phyloP scores from a whole-genome alignment of 1,284 basidiomycete genomes.

The Leccinum pallidistipes region DNA sequence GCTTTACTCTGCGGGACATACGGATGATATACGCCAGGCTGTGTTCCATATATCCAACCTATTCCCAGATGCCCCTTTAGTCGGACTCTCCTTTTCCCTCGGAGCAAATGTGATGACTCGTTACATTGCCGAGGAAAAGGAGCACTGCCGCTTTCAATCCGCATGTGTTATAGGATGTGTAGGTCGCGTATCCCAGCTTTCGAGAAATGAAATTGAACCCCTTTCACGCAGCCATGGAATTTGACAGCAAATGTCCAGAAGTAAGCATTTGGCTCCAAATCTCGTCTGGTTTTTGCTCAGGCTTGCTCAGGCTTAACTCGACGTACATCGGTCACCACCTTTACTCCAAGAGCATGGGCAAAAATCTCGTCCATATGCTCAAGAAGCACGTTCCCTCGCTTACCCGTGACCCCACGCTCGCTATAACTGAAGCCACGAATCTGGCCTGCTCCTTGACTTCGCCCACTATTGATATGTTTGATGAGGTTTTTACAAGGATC shows the following conservation, averaged over 20 bases:
- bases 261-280: slow-evolving; percentile 38
- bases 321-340: slow-evolving; percentile 67
- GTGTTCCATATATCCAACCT: slow-evolving; percentile 72
- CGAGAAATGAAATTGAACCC: slow-evolving; percentile 13
- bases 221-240: slow-evolving; percentile 69
- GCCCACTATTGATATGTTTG: slow-evolving; percentile 62
- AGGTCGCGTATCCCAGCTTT: slow-evolving; percentile 31
- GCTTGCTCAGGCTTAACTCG: slow-evolving; percentile 52
- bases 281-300: slow-evolving; percentile 16
- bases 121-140: slow-evolving; percentile 87
- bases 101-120: slow-evolving; percentile 93
- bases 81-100: slow-evolving; percentile 92
- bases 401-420: slow-evolving; percentile 49
- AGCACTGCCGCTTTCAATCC: slow-evolving; percentile 70
- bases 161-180: slow-evolving; percentile 84
- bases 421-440: slow-evolving; percentile 49
- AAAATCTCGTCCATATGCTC: slow-evolving; percentile 72
- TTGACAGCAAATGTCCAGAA: slow-evolving; percentile 57
- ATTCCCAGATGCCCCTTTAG: slow-evolving; percentile 80
- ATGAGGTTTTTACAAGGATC: slow-evolving; percentile 66
- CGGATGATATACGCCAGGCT: slow-evolving; percentile 84
- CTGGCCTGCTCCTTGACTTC: slow-evolving; percentile 47
- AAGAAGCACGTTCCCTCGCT: slow-evolving; percentile 58
- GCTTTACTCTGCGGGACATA: slow-evolving; percentile 85
- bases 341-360: slow-evolving; percentile 84